Conservation (phyloP, 306 rosid species). For the Quercus berberidifolia region DNA sequence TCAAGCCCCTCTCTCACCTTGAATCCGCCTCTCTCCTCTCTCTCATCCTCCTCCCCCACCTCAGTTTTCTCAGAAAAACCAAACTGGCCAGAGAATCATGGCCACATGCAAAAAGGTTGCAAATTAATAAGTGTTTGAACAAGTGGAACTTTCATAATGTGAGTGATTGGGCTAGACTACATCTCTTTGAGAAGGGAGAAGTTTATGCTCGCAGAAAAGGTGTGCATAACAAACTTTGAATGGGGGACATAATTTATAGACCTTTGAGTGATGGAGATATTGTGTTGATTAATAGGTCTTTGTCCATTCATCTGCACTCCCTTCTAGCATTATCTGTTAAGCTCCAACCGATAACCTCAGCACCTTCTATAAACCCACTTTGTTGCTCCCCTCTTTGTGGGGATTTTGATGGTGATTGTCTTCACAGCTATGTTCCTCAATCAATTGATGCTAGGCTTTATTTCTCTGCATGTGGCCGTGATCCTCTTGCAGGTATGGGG, state of each 20-base stretch:
- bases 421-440: slow-evolving; percentile 90
- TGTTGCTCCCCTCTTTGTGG: slow-evolving; percentile 94
- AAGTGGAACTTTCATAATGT: slow-evolving; percentile 52
- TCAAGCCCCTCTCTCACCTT: no score
- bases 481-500: no score
- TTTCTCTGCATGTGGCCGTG: no score
- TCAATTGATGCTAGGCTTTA: slow-evolving; percentile 62
- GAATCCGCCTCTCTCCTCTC: no score
- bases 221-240: slow-evolving; percentile 33
- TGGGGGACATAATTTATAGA: slow-evolving; percentile 71
- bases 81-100: no score
- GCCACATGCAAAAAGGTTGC: slow-evolving; percentile 58
- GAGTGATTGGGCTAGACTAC: slow-evolving; percentile 48
- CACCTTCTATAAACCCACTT: slow-evolving; percentile 70
- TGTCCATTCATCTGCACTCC: slow-evolving; percentile 92
- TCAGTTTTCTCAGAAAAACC: no score
- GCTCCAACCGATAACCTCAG: slow-evolving; percentile 64
- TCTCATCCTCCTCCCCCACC: no score
- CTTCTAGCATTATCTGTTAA: slow-evolving; percentile 61
- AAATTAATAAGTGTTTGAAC: slow-evolving; percentile 59
- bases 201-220: slow-evolving; percentile 53
- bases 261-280: slow-evolving; percentile 69
- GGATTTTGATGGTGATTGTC: slow-evolving; percentile 97
- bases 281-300: slow-evolving; percentile 85
- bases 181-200: slow-evolving; percentile 57